These are phyloP conservation scores for Aspergillus vadensis DNA, from an alignment of 2,329 filamentous ascomycete genomes.

Conservation along the genomic window DNA sequence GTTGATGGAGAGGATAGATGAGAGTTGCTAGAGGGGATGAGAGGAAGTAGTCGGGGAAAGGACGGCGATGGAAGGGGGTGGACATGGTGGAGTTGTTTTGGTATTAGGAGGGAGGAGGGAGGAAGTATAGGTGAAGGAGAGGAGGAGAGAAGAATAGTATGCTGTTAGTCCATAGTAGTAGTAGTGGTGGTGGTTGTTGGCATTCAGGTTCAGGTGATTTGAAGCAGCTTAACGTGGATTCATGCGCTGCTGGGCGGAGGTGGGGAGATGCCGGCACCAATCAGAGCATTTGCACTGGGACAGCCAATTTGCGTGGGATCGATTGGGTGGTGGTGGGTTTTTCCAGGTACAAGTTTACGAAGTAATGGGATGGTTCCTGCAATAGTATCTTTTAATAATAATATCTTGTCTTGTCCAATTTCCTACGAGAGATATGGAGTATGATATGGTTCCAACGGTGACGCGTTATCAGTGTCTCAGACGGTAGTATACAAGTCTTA, in stretches of 20 bases:
- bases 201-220: background rate
- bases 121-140: background rate
- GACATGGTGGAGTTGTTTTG: conserved; percentile 29
- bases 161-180: background rate
- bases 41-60: conserved; percentile 64
- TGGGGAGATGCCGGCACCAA: conserved; percentile 1
- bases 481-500: too few relatives aligned
- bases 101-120: background rate
- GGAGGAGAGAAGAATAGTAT: background rate
- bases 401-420: too few relatives aligned
- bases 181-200: background rate
- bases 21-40: conserved; percentile 68
- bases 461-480: too few relatives aligned
- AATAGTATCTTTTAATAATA: too few relatives aligned
- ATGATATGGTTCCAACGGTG: too few relatives aligned
- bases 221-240: background rate
- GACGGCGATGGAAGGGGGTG: conserved; percentile 52
- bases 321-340: too few relatives aligned
- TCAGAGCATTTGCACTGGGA: background rate
- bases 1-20: conserved; percentile 62
- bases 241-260: conserved; percentile 2
- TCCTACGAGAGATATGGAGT: too few relatives aligned
- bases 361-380: too few relatives aligned
- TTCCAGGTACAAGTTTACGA: too few relatives aligned
- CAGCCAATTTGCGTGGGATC: too few relatives aligned